These are phyloP conservation scores for Lithospermum erythrorhizon DNA, from an alignment of 257 asterid species.

Conservation along the genomic window DNA sequence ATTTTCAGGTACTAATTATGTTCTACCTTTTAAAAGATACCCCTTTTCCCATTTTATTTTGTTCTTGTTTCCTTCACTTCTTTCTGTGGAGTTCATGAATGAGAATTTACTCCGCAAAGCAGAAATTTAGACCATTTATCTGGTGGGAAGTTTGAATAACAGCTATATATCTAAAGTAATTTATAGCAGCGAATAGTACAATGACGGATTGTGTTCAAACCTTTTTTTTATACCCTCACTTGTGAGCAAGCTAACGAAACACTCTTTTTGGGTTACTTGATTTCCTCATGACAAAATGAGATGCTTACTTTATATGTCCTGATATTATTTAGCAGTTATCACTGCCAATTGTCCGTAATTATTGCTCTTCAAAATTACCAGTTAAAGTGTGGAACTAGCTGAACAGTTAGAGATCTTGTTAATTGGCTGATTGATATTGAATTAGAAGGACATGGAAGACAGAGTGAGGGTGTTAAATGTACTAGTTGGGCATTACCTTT, in stretches of 20 bases:
- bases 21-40: not conserved
- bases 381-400: not conserved
- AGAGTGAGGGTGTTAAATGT: not conserved
- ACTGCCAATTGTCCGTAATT: not conserved
- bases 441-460: not conserved
- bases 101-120: too few relatives aligned
- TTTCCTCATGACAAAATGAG: too few relatives aligned
- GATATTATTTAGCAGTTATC: too few relatives aligned
- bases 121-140: not conserved
- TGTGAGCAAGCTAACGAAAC: too few relatives aligned
- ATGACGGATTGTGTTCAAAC: too few relatives aligned
- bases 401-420: too few relatives aligned
- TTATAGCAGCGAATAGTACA: too few relatives aligned
- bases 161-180: not conserved
- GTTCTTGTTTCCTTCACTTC: not conserved
- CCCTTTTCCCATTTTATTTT: not conserved
- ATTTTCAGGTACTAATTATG: constrained; percentile 54
- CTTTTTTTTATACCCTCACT: too few relatives aligned
- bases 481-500: not conserved
- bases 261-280: too few relatives aligned
- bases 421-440: not conserved
- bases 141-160: not conserved
- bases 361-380: not conserved
- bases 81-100: not conserved
- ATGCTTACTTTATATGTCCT: too few relatives aligned